Percentiles rank a stretch among this genome's conserved stretches.
Evolutionary conservation across 148 eudicot genomes (phyloP).

Genomic region (Spergularia marina): DNA sequence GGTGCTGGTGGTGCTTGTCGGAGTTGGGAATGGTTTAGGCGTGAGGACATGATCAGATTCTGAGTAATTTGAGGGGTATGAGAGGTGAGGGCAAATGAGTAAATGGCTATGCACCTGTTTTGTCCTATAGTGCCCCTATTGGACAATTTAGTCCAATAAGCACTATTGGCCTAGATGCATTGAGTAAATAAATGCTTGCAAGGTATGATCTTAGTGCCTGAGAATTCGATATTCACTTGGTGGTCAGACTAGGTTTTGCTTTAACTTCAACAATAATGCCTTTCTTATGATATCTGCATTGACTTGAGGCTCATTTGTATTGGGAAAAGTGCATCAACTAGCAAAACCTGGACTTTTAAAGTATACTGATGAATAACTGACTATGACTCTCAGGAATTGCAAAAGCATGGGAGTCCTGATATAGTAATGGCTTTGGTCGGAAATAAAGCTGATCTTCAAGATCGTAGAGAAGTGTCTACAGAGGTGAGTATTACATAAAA

Average conservation of each 20-base stretch:
- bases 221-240: not conserved
- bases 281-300: not conserved
- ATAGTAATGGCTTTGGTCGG: constrained; percentile 98
- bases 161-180: too few relatives aligned
- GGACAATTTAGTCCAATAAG: too few relatives aligned
- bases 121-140: too few relatives aligned
- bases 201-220: not conserved
- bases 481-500: constrained; percentile 50
- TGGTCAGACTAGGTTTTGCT: not conserved
- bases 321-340: not conserved
- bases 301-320: not conserved
- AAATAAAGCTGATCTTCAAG: constrained; percentile 94
- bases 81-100: too few relatives aligned
- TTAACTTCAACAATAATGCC: not conserved
- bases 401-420: constrained; percentile 92
- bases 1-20: too few relatives aligned
- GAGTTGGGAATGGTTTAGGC: too few relatives aligned
- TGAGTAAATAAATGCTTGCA: not conserved
- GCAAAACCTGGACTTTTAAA: not conserved
- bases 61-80: too few relatives aligned
- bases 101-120: too few relatives aligned
- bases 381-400: constrained; percentile 56
- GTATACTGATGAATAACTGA: not conserved
- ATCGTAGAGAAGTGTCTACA: constrained; percentile 73
- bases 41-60: too few relatives aligned